These are phyloP conservation scores for Coelastrella sp. DNA, from an alignment of 139 green algal genomes.

Conservation along the genomic window DNA sequence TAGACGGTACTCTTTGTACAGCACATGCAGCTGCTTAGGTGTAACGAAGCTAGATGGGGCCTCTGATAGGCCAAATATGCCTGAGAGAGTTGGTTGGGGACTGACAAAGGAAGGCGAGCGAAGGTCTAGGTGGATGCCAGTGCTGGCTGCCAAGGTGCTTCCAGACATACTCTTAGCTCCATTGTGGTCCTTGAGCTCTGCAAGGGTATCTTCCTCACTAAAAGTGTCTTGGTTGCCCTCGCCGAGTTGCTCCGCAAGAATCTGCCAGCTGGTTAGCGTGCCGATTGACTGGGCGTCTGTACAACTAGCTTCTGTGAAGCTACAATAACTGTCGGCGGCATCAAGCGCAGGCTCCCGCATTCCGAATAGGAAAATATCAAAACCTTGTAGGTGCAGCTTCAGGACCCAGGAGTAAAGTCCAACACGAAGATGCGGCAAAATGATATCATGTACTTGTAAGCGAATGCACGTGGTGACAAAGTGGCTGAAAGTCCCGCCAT, in stretches of 20 bases:
- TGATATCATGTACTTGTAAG: no score
- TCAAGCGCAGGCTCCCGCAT: no score
- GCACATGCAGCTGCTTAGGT: constrained; percentile 17
- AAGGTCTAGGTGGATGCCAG: not conserved
- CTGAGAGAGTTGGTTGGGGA: not conserved
- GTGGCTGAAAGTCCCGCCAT: not conserved
- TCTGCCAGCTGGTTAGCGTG: constrained; percentile 39
- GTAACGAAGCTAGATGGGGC: not conserved
- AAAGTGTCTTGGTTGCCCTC: not conserved
- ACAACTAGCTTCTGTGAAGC: not conserved
- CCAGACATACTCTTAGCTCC: not conserved
- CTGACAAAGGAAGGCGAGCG: constrained; percentile 10
- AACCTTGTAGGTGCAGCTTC: no score
- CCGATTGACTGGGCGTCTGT: not conserved
- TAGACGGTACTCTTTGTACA: constrained; percentile 47
- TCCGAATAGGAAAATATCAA: no score
- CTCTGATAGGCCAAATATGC: not conserved
- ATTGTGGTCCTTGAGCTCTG: not conserved
- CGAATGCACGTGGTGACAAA: no score
- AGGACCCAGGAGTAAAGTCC: no score
- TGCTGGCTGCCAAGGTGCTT: not conserved
- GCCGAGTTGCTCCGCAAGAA: constrained; percentile 15
- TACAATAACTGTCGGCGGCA: not conserved
- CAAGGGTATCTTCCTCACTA: not conserved
- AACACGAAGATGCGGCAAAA: no score